phyloP scores from a whole-genome alignment of 164 flowering plant genomes.

The Tinospora cordifolia region DNA sequence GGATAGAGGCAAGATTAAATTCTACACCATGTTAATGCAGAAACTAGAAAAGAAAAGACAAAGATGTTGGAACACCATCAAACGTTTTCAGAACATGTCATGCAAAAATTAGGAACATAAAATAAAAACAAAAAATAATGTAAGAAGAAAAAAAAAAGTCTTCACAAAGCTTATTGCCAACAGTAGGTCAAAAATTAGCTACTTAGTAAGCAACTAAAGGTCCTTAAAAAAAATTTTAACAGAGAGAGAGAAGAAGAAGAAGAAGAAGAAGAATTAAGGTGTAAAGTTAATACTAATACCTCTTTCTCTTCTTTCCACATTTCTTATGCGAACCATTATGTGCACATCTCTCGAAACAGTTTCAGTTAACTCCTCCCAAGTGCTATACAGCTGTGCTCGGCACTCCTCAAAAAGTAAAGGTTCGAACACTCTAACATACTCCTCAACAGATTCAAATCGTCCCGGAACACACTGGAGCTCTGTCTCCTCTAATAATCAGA shows the following conservation, averaged over 20 bases:
- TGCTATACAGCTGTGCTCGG: conserved; percentile 86
- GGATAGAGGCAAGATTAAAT: neutral
- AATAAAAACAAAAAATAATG: neutral
- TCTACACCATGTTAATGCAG: neutral
- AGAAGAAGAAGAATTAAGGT: no score
- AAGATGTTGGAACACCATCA: no score
- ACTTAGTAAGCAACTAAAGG: no score
- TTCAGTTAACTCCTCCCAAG: conserved; percentile 87
- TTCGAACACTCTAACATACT: conserved; percentile 90
- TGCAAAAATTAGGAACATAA: neutral
- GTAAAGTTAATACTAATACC: conserved; percentile 46
- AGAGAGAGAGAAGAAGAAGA: no score
- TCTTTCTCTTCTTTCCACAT: conserved; percentile 85
- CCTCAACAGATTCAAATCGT: conserved; percentile 86
- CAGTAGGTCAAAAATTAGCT: no score
- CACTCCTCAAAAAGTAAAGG: conserved; percentile 99
- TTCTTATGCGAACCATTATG: conserved; percentile 63
- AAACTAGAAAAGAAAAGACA: no score
- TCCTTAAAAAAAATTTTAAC: no score
- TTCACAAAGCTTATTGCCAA: neutral
- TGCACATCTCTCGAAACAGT: conserved; percentile 55
- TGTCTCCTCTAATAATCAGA: conserved; percentile 51
- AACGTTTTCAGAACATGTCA: neutral
- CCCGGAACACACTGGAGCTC: conserved; percentile 94
- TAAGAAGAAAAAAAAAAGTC: neutral